Base-by-base conservation (phyloP, 2,329 filamentous ascomycete species). In the Beauveria scarabaeidicola region DNA sequence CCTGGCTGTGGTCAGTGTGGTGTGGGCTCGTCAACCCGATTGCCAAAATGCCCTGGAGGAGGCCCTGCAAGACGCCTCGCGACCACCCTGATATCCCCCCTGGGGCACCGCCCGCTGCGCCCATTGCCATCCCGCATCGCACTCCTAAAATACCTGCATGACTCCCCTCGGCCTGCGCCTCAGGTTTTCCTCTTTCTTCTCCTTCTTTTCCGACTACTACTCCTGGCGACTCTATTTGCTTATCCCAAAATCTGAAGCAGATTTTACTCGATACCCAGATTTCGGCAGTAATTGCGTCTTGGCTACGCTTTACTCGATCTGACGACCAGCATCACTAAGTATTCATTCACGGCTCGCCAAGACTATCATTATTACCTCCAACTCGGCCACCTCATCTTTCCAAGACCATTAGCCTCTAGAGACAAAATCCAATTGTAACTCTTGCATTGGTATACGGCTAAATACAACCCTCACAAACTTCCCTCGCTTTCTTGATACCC, bases 171-270 rank as follows among this genome's bases (percentile, higher is more conserved):
- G 50, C 60, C 47, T 46, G 36, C 46, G 53, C 60, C 54, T 72
- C 65, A 72, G 71, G 69, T 68, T 63, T 67, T 68, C 56, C 63
- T 62, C 57, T 27, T 59, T 56, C 58, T 63, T 64, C 56, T 63
- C 53, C 27, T 60, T 63, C 21, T 23, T 48, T 47, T 55, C 36
- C 54, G 19, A 13, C 36, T 32, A 50, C 47, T 36, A 6, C 8
- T 6, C 7, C 19, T n/a, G 46, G 11, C 13, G 4, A 43, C 47
- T 41, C 47, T 40, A 47, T 10, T 47, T 23, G 29, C 8, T n/a
- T 25, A 10, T 38, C 44, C 21, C 32, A 29, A 6, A 47, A 40
- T 40, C 41, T 25, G 7, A 38, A 38, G 29, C 29, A 21, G 40
- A 55, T 55, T 36, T 2, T 19, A 17, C n/a, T 21, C n/a, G 8